These are phyloP conservation scores for Ceratobasidium sp. DNA, from an alignment of 1,284 basidiomycete genomes.

Conservation along the genomic window DNA sequence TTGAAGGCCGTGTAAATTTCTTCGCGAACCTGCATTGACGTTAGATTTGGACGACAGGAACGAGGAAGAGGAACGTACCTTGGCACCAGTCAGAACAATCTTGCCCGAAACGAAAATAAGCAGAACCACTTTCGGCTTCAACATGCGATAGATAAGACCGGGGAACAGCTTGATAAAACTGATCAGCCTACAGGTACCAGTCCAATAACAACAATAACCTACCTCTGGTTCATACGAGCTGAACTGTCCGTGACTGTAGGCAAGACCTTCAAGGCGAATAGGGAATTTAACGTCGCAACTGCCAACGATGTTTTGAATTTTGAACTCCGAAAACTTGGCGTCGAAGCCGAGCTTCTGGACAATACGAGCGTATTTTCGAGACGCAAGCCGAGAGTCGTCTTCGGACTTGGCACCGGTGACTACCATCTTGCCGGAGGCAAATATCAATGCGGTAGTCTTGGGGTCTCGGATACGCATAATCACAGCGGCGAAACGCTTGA, in stretches of 20 bases:
- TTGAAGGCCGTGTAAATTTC: slow-evolving; percentile 99
- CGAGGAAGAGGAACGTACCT: slow-evolving; percentile 66
- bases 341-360: slow-evolving; percentile 99
- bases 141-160: slow-evolving; percentile 99
- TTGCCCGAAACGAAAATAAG: slow-evolving; percentile 99
- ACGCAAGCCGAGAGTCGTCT: slow-evolving; percentile 96
- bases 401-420: slow-evolving; percentile 99
- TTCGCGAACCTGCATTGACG: slow-evolving; percentile 80
- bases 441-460: slow-evolving; percentile 99
- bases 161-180: slow-evolving; percentile 86
- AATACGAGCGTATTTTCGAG: slow-evolving; percentile 98
- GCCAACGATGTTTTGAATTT: slow-evolving; percentile 99
- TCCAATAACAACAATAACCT: neutral
- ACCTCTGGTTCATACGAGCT: slow-evolving; percentile 98
- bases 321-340: slow-evolving; percentile 99
- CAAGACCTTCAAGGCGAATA: slow-evolving; percentile 96
- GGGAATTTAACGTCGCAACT: slow-evolving; percentile 99
- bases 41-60: slow-evolving; percentile 35
- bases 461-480: slow-evolving; percentile 99
- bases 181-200: slow-evolving; percentile 50
- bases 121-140: slow-evolving; percentile 99
- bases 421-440: slow-evolving; percentile 99
- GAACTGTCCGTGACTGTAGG: slow-evolving; percentile 98
- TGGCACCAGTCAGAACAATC: slow-evolving; percentile 98
- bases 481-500: slow-evolving; percentile 98